Base-by-base conservation (phyloP, 306 rosid species). In the Abrus pulchellus region DNA sequence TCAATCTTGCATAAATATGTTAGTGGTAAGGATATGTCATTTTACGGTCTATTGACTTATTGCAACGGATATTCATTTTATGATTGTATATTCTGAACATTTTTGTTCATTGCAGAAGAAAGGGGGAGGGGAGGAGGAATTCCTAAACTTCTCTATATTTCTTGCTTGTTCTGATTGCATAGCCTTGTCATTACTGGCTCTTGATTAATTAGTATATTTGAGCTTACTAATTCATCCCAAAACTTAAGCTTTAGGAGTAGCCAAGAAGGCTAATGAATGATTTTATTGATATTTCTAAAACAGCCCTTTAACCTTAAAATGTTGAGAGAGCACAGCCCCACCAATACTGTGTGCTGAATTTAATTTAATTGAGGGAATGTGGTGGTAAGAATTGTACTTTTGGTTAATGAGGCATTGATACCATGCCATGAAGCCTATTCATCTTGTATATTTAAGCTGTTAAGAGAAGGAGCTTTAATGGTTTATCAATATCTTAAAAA, bases 1-100 rank as follows among this genome's bases (percentile, higher is more conserved):
- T 49, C 82, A 76, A 64, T 90, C 96, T 68, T 90, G 93, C 85
- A 92, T 91, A 91, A 85, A 88, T 84, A 80, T 93, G 40, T 87
- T 95, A 80, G 97, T 89, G 98, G 99, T 95, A 90, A 85, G 86
- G 72, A 57, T 82, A 80, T 54, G 14, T 47, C 65, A 13, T 74
- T 84, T 61, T 48, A 74, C 44, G 71, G 20, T 83, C 76, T 84
- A 55, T 59, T 83, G 56, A 73, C 6, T 30, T 74, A 9, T 84
- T 69, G 72, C 9, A 44, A 9, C 33, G 40, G 34, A 43, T 73
- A 40, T 63, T 61, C 55, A 59, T 67, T 34, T 69, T 56, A 44
- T 40, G 40, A 57, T 40, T 79, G 47, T 71, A 28, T 80, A 32
- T 48, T 56, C 61, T 30, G 64, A 72, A 43, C 56, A 40, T 62